Conservation (phyloP, 2,329 filamentous ascomycete species). For the Verticillium albo-atrum region DNA sequence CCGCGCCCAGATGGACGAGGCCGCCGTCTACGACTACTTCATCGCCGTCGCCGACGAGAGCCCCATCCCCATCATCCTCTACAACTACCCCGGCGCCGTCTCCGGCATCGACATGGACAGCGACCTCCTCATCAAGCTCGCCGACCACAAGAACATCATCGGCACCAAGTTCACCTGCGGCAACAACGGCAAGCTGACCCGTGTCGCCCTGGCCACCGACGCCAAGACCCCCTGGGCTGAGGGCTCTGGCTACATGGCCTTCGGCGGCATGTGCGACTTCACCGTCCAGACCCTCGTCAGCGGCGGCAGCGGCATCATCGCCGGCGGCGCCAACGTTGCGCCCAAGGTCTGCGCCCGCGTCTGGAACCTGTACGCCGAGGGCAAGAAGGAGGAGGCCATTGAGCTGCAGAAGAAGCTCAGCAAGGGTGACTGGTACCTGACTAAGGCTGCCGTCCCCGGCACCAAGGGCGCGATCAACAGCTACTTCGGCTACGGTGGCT, state of each 20-base stretch:
- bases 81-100: slow-evolving; percentile 89
- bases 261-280: slow-evolving; percentile 85
- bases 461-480: slow-evolving; percentile 79
- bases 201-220: slow-evolving; percentile 68
- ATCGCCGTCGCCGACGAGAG: slow-evolving; percentile 69
- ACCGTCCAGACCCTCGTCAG: slow-evolving; percentile 75
- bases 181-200: slow-evolving; percentile 83
- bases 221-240: slow-evolving; percentile 61
- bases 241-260: slow-evolving; percentile 73
- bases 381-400: slow-evolving; percentile 70
- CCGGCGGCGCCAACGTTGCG: slow-evolving; percentile 79
- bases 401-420: slow-evolving; percentile 73
- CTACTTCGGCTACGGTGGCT: slow-evolving; percentile 78
- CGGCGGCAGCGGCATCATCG: slow-evolving; percentile 80
- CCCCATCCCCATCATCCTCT: slow-evolving; percentile 74
- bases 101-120: slow-evolving; percentile 87
- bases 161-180: slow-evolving; percentile 92
- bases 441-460: slow-evolving; percentile 78
- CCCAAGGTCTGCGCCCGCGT: slow-evolving; percentile 77
- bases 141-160: slow-evolving; percentile 76
- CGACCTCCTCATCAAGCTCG: slow-evolving; percentile 76
- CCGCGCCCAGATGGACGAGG: slow-evolving; percentile 69
- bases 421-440: slow-evolving; percentile 77
- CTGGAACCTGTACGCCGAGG: slow-evolving; percentile 70
- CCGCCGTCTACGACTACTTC: slow-evolving; percentile 70